Percentiles rank a stretch among this genome's conserved stretches.
Evolutionary conservation across 495 filamentous ascomycete genomes (phyloP).

Genomic region (Tuber indicum): DNA sequence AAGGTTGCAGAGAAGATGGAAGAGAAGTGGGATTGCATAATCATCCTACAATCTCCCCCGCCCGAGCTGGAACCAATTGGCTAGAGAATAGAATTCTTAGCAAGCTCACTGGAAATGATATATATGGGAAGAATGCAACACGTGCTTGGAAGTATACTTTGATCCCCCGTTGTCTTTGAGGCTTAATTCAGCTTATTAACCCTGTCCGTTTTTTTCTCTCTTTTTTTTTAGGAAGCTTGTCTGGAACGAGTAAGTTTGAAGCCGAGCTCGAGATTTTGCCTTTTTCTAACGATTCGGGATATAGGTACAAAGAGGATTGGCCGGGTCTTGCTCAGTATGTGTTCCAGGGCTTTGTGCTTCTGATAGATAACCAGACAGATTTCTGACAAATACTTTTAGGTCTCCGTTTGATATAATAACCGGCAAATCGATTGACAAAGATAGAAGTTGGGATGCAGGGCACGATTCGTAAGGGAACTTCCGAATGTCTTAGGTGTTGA

Average conservation of each 20-base stretch:
- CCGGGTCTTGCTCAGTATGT: slow-evolving; percentile 41
- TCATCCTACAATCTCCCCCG: slow-evolving; percentile 39
- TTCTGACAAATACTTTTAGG: slow-evolving; percentile 24
- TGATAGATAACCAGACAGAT: not conserved
- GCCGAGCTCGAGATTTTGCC: not conserved
- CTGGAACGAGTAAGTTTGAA: slow-evolving; percentile 36
- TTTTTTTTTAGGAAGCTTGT: slow-evolving; percentile 32
- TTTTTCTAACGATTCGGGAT: not conserved
- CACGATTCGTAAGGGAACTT: slow-evolving; percentile 39
- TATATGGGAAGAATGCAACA: slow-evolving; percentile 39
- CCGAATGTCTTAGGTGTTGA: not conserved
- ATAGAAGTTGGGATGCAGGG: slow-evolving; percentile 40
- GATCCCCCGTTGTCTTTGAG: not conserved
- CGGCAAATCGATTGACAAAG: slow-evolving; percentile 30
- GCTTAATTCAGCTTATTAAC: not conserved
- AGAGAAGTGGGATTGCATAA: slow-evolving; percentile 30
- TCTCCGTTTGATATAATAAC: slow-evolving; percentile 41
- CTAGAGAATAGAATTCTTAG: slow-evolving; percentile 38
- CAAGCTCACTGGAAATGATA: slow-evolving; percentile 35
- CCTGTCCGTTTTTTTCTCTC: not conserved
- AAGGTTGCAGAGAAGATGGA: slow-evolving; percentile 37
- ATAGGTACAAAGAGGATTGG: slow-evolving; percentile 40
- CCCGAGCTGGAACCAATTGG: slow-evolving; percentile 41
- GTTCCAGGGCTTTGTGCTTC: not conserved
- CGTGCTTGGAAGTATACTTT: slow-evolving; percentile 38